phyloP scores from a whole-genome alignment of 768 basidiomycete species.

The Leccinum rimulosum region DNA sequence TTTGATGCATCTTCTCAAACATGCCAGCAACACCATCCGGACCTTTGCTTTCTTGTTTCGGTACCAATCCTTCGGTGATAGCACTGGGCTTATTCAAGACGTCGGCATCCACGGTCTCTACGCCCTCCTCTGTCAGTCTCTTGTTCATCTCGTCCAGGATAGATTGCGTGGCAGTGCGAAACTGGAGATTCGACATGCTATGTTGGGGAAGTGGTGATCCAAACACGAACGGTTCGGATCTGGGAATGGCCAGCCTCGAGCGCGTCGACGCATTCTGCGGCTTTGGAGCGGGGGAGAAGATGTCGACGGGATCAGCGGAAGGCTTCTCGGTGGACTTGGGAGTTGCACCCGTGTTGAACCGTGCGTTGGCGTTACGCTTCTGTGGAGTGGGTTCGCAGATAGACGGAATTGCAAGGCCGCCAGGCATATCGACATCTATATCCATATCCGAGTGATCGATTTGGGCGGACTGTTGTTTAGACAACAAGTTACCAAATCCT shows the following conservation, averaged over 20 bases:
- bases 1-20: constrained; percentile 61
- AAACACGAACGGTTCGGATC: constrained; percentile 62
- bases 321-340: constrained; percentile 32
- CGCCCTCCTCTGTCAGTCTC: constrained; percentile 58
- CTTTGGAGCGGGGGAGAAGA: constrained; percentile 41
- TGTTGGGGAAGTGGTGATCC: constrained; percentile 72
- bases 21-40: constrained; percentile 27
- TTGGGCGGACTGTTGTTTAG: constrained; percentile 19
- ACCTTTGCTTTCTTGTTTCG: constrained; percentile 24
- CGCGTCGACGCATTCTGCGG: constrained; percentile 15
- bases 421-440: constrained; percentile 37
- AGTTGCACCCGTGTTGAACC: constrained; percentile 24
- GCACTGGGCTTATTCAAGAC: constrained; percentile 38
- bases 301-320: constrained; percentile 31
- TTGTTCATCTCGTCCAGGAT: constrained; percentile 84
- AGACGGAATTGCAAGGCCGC: constrained; percentile 24
- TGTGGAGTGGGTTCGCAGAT: constrained; percentile 23
- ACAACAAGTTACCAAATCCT: constrained; percentile 28
- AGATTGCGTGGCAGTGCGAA: constrained; percentile 61
- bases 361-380: constrained; percentile 5
- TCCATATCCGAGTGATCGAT: constrained; percentile 34
- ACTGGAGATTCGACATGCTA: constrained; percentile 61
- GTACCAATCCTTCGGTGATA: constrained; percentile 3
- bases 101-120: constrained; percentile 44
- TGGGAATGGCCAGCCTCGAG: constrained; percentile 22